Percentiles rank a stretch among this genome's conserved stretches.
Conservation (phyloP, 352 stramenopile genomes). For the Phytopythium boreale region DNA sequence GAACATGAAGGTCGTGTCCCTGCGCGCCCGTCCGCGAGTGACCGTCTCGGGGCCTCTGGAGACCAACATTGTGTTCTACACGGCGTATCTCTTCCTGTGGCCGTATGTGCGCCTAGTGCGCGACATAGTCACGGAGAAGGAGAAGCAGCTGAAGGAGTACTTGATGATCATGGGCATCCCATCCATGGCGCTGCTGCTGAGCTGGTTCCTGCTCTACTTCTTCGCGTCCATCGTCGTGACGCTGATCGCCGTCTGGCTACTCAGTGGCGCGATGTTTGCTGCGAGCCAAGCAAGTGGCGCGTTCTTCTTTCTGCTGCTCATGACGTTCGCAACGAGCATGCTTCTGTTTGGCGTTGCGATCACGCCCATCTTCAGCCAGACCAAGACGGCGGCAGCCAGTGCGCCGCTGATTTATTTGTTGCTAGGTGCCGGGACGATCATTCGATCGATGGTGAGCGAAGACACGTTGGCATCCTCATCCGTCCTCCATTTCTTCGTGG, state of each 20-base stretch:
- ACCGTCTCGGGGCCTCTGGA: slow-evolving; percentile 44
- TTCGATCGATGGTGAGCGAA: slow-evolving; percentile 48
- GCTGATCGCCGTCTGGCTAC: slow-evolving; percentile 48
- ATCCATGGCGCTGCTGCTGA: slow-evolving; percentile 68
- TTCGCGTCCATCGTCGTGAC: slow-evolving; percentile 49
- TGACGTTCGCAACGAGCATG: slow-evolving; percentile 59
- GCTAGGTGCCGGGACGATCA: slow-evolving; percentile 44
- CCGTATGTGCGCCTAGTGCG: slow-evolving; percentile 84
- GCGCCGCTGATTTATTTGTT: slow-evolving; percentile 70
- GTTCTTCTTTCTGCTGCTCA: slow-evolving; percentile 63
- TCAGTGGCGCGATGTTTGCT: slow-evolving; percentile 64
- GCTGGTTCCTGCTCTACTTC: slow-evolving; percentile 82
- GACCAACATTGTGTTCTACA: slow-evolving; percentile 67
- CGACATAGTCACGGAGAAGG: slow-evolving; percentile 88
- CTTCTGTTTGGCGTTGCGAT: slow-evolving; percentile 69
- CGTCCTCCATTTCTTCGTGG: slow-evolving; percentile 24
- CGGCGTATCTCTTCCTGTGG: slow-evolving; percentile 83
- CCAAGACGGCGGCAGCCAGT: slow-evolving; percentile 60
- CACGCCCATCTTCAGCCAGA: slow-evolving; percentile 68
- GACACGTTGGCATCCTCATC: slow-evolving; percentile 41
- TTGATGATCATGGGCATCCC: slow-evolving; percentile 86
- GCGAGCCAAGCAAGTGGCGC: slow-evolving; percentile 27
- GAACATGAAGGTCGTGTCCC: slow-evolving; percentile 31
- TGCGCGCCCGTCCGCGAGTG: slow-evolving; percentile 44
- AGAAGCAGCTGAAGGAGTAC: slow-evolving; percentile 88